Base-by-base conservation (phyloP, 768 basidiomycete genomes). In the Mrakia frigida region DNA sequence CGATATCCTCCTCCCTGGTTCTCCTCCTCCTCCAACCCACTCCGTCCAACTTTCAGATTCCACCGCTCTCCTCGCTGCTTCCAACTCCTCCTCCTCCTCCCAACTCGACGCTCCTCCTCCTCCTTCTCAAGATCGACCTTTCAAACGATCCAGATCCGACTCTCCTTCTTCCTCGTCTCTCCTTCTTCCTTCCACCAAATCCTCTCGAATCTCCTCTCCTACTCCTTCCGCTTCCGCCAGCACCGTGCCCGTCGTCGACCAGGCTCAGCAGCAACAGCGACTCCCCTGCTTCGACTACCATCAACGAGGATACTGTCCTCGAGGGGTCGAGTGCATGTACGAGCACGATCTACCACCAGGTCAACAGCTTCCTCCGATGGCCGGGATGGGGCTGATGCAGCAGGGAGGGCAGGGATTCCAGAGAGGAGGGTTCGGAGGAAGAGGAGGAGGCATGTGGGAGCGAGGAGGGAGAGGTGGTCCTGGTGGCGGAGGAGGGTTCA, bases 291-390 rank as follows among this genome's bases (percentile, higher is more conserved):
- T 59, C 31, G 50, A 69, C 31, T 75, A 69, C 67, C 74, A 75
- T 31, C 95, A 95, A 81, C 90, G 90, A 76, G 95, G 95, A 1
- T 97, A 90, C 84, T 98, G 95, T 80, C 88, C 92, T 56, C 89
- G 94, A 43, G 95, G 95, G 67, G 90, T 88, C 28, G 87, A 87
- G 77, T 98, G 95, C 87, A 94, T 93, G 82, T 98, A 89, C 84
- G 93, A 92, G 77, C 95, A 98, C 80, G 93, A 92, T 52, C 31
- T 63, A 0, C 61, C 61, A 1, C n/a, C n/a, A 35, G 61, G 61
- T 33, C 35, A 50, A 18, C 46, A 50, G 18, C 46, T 37, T 63
- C 61, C 56, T 56, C 56, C 56, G 81, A 71, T 81, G 85, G 46
- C 77, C 83, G 33, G 85, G 21, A 69, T 56, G 43, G 43, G 33